Evolutionary conservation across 345 rosid species (phyloP).

Genomic region (Fremontodendron californicum): DNA sequence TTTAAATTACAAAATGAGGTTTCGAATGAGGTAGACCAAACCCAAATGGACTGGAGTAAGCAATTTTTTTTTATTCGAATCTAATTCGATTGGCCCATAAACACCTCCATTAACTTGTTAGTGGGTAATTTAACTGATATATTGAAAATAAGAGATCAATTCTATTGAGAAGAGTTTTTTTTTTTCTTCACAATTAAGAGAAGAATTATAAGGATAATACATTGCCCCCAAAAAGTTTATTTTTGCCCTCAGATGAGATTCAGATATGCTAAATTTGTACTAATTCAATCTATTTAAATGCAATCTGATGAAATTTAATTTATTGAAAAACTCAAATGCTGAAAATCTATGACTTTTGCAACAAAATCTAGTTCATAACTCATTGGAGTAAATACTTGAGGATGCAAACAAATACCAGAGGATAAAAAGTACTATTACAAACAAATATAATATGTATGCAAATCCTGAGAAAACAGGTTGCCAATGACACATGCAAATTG

Average conservation of each 20-base stretch:
- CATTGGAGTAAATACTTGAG: neutral
- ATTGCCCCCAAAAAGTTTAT: neutral
- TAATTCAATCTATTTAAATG: neutral
- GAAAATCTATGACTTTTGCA: neutral
- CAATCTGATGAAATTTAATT: neutral
- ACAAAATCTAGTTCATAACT: neutral
- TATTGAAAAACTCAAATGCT: neutral
- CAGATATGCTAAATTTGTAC: neutral
- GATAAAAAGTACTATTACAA: neutral
- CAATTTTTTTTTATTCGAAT: too few relatives aligned
- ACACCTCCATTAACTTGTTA: too few relatives aligned
- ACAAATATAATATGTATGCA: neutral
- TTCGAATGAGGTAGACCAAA: too few relatives aligned
- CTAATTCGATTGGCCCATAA: too few relatives aligned
- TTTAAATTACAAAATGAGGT: too few relatives aligned
- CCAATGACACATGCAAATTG: constrained; percentile 27
- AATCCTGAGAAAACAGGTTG: constrained; percentile 8
- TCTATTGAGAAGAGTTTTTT: neutral
- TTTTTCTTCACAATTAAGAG: neutral
- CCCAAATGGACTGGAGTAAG: too few relatives aligned
- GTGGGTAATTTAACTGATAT: too few relatives aligned
- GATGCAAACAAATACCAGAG: neutral
- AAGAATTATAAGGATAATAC: neutral
- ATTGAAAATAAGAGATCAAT: neutral
- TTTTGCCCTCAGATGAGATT: neutral